Base-by-base conservation (phyloP, 345 rosid genomes). In the Xanthoceras sorbifolium region DNA sequence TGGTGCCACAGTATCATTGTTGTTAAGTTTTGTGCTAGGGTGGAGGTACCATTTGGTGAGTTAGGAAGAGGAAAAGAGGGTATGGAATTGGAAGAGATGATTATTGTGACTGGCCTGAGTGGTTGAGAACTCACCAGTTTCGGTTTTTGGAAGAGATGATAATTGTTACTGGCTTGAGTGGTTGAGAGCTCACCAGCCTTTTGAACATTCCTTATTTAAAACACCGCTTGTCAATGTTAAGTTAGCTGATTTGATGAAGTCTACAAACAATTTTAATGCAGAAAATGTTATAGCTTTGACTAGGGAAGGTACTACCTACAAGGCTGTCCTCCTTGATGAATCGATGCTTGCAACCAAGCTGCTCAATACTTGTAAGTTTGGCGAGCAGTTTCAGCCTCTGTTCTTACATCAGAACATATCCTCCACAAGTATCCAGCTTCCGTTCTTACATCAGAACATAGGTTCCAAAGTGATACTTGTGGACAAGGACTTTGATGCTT, bases 281-380 rank as follows among this genome's bases (percentile, higher is more conserved):
- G 92, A 85, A 66, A 91, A 82, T 77, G 55, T 89, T 64, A 81
- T 90, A 7, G 79, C 87, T 68, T 85, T 93, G 0, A 84, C 93
- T n/a, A 79, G 91, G 76, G 86, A 90, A 0, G 97, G 98, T 1
- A 80, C 85, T 78, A 89, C 98, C 3, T 95, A 87, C 79, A 87
- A 90, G 89, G 98, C 96, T 4, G 64, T 93, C 77, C 91, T 95
- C 44, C 93, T 90, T 3, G 99, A 95, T 79, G 99, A 96, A 5
- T 95, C 99, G 1, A 91, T 79, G 5, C 94, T 95, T 23, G 96
- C 94, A 6, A 78, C 93, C 57, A 95, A 95, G 89, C 85, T 89
- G 77, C 84, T 95, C 25, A 83, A 72, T 48, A 52, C 76, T 5
- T 87, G 98, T 79, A 86, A 88, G 79, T 89, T 93, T n/a, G 82